Percentiles rank a stretch among this genome's conserved stretches.
phyloP scores from a whole-genome alignment of 306 rosid genomes.

The Potentilla sterilis region DNA sequence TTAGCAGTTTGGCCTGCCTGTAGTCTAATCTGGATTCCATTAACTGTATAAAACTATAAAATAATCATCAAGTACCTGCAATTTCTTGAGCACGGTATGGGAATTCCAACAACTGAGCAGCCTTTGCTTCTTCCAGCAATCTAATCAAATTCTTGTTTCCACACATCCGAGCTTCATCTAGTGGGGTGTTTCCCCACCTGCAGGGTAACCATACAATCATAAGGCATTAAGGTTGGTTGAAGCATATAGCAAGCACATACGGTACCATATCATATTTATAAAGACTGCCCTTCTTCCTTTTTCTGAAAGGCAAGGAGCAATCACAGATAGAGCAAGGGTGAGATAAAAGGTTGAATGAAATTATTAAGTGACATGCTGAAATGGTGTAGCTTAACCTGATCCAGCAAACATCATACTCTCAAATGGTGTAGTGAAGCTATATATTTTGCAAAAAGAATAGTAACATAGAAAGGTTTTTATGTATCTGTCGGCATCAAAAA shows the following conservation, averaged over 20 bases:
- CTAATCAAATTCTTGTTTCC: conserved; percentile 78
- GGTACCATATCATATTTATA: not conserved
- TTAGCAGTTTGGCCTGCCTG: conserved; percentile 6
- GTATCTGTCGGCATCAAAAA: not conserved
- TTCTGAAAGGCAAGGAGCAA: not conserved
- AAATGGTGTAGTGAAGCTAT: not conserved
- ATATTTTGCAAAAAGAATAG: not conserved
- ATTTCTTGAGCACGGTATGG: conserved; percentile 41
- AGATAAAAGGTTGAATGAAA: not conserved
- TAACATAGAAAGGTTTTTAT: not conserved
- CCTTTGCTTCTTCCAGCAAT: conserved; percentile 77
- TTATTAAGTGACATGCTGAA: not conserved
- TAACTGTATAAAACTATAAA: not conserved
- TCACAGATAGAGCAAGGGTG: not conserved
- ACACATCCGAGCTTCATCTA: conserved; percentile 75
- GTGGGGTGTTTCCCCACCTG: conserved; percentile 97
- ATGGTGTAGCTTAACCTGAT: not conserved
- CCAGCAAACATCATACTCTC: not conserved
- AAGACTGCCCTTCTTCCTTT: not conserved
- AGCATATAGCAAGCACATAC: not conserved
- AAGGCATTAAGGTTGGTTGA: not conserved
- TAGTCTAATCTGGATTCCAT: not conserved
- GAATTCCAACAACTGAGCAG: conserved; percentile 52
- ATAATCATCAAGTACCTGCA: conserved; percentile 43
- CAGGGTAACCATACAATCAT: conserved; percentile 8